phyloP scores from a whole-genome alignment of 306 rosid genomes.

The Prunus dulcis region DNA sequence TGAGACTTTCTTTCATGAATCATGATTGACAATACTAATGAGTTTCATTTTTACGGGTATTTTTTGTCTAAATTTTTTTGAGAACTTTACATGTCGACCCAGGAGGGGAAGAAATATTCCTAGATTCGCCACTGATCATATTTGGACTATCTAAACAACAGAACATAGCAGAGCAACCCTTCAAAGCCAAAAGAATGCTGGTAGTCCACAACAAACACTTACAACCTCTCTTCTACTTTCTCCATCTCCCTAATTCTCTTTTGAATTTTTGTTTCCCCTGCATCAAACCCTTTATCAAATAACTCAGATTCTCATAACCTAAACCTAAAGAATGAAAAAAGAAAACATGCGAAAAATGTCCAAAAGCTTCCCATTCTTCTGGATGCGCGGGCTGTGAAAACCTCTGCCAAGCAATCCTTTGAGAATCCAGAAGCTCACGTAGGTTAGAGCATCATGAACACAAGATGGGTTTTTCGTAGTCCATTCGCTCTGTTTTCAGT shows the following conservation, averaged over 20 bases:
- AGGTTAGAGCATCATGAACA: conserved; percentile 45
- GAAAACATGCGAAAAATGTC: neutral
- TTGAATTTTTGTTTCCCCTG: conserved; percentile 38
- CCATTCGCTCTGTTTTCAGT: conserved; percentile 16
- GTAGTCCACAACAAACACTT: conserved; percentile 32
- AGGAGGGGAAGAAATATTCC: too few relatives aligned
- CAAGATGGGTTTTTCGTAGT: conserved; percentile 23
- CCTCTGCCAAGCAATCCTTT: conserved; percentile 37
- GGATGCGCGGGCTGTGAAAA: conserved; percentile 36
- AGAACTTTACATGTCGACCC: too few relatives aligned
- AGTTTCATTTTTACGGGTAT: too few relatives aligned
- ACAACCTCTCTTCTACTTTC: conserved; percentile 25
- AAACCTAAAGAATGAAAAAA: neutral
- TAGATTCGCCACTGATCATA: conserved; percentile 8
- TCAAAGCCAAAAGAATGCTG: conserved; percentile 37
- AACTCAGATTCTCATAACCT: neutral
- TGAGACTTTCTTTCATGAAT: too few relatives aligned
- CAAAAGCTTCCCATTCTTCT: conserved; percentile 15
- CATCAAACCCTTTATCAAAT: neutral
- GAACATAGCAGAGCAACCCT: conserved; percentile 38
- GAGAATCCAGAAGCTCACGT: conserved; percentile 47
- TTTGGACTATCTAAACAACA: conserved; percentile 40
- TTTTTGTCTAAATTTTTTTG: too few relatives aligned
- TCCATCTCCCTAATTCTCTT: conserved; percentile 32
- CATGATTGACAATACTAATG: too few relatives aligned